Conservation (phyloP, 345 rosid genomes). For the Nephelium lappaceum region DNA sequence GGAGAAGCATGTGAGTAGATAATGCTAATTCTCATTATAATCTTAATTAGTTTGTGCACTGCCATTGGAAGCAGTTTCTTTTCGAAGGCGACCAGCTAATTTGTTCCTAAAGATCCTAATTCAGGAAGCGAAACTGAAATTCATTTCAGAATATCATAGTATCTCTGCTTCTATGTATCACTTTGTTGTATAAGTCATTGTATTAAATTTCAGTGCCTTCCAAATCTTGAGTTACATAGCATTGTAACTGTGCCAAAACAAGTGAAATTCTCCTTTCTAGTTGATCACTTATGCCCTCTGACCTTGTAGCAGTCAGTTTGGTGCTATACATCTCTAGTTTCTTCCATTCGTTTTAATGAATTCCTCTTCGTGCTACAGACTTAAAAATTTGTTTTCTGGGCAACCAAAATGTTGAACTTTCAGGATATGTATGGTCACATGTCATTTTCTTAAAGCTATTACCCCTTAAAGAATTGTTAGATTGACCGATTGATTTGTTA, state of each 20-base stretch:
- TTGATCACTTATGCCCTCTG: neutral
- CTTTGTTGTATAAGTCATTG: neutral
- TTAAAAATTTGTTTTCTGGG: neutral
- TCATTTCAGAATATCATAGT: neutral
- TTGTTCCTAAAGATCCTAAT: neutral
- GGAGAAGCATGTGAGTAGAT: slow-evolving; percentile 83
- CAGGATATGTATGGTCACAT: neutral
- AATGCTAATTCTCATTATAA: neutral
- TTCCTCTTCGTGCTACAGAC: neutral
- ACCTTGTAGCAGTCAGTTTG: neutral
- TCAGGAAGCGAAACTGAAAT: neutral
- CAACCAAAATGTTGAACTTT: neutral
- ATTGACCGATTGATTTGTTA: slow-evolving; percentile 17
- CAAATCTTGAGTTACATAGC: neutral
- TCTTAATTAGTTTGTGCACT: neutral
- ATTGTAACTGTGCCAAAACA: neutral
- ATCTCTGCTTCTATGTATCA: neutral
- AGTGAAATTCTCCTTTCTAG: neutral
- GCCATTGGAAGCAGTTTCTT: neutral
- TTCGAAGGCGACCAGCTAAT: neutral
- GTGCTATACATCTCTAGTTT: neutral
- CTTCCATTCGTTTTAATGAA: neutral
- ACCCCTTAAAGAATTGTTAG: neutral
- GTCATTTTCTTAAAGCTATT: neutral
- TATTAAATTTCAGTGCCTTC: neutral